A percentile compares a stretch with the other conserved stretches of the same genome.
These are phyloP conservation scores for Trametes hirsuta DNA, from an alignment of 1,284 basidiomycete species.

Conservation along the genomic window DNA sequence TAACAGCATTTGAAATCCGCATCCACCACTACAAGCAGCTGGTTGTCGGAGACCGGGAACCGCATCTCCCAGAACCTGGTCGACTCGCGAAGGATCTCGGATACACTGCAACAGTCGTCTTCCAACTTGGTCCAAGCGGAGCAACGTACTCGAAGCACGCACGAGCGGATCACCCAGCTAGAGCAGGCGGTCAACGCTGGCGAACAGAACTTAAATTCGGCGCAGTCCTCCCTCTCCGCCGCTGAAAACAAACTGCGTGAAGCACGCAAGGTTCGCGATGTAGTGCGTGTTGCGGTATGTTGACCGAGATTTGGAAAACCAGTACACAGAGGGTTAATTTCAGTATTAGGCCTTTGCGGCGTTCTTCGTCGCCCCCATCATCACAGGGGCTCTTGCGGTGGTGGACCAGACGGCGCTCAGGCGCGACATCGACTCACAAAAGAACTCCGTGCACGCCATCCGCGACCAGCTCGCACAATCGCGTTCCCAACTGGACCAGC, in stretches of 20 bases:
- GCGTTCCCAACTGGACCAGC: not conserved
- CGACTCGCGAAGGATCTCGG: not conserved
- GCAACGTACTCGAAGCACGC: not conserved
- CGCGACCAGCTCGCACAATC: not conserved
- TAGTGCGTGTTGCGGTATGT: too few species aligned
- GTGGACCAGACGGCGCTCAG: not conserved
- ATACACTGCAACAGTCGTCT: not conserved
- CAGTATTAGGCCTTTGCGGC: not conserved
- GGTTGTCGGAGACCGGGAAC: not conserved
- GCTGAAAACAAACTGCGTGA: too few species aligned
- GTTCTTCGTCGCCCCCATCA: not conserved
- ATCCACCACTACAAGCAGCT: not conserved
- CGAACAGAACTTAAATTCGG: not conserved
- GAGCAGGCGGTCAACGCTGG: not conserved
- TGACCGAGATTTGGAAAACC: not conserved
- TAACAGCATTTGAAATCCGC: not conserved
- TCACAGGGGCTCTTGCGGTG: not conserved
- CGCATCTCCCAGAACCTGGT: not conserved
- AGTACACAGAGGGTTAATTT: not conserved
- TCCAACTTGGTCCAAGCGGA: not conserved
- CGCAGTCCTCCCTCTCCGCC: not conserved
- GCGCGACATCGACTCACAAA: not conserved
- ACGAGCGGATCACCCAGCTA: not conserved
- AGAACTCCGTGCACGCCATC: not conserved
- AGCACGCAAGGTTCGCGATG: too few species aligned